Base-by-base conservation (phyloP, 768 basidiomycete species). In the Rhodosporidiobolus sp. region DNA sequence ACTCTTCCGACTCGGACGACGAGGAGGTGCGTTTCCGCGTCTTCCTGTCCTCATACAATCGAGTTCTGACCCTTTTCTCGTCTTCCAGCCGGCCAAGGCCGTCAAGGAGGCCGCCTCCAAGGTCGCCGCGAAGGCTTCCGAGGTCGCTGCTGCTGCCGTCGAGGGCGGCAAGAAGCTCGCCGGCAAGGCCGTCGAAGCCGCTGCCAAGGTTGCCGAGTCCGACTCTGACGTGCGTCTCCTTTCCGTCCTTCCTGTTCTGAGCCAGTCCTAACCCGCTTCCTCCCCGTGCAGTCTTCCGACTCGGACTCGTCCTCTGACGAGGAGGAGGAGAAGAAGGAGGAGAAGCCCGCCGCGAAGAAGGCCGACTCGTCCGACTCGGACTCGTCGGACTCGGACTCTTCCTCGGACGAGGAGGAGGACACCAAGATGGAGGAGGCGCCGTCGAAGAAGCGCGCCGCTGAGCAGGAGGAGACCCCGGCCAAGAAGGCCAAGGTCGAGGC, bases 401-500 rank as follows among this genome's bases (percentile, higher is more conserved):
- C 46, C 45, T 58, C 57, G 4, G 55, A 63, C 62, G 71, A 67
- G 43, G 67, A 69, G 30, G 63, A 67, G 50, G 69, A 68, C 53
- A n/a, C 32, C 43, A 55, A 59, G 48, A 56, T 53, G 60, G 72
- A 65, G 24, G 67, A 72, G 12, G 73, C 70, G 20, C 61, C 71
- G 17, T 57, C 56, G 32, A 76, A 78, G 75, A 78, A 76, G 77
- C 72, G 72, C 48, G 70, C 72, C 22, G 72, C 73, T 32, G 73
- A 76, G 53, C 54, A 65, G 55, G n/a, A 48, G 35, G 86, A 85
- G 30, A 82, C 82, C 28, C 83, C 85, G 55, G 85, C 84, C 3
- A 95, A 97, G 86, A 95, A 95, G 82, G 86, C 84, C 77, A 96
- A 94, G 84, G 83, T 89, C 60, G 85, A 88, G 76, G 84, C 85